Conservation (phyloP, 257 asterid genomes). For the Solanum tarijense region DNA sequence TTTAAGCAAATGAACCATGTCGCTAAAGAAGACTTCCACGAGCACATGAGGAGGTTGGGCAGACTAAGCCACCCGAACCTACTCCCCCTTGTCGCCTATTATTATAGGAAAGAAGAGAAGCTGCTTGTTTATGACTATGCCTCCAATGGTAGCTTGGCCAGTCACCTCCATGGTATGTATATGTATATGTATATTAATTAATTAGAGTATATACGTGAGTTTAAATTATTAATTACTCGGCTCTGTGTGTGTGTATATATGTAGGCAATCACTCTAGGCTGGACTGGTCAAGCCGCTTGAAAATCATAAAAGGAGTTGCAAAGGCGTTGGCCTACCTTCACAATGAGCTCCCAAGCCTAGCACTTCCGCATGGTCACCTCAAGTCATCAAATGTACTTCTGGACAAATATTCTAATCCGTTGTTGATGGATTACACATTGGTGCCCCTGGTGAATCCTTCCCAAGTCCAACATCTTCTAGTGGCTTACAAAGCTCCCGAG, state of each 20-base stretch:
- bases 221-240: background rate
- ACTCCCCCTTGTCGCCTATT: constrained; percentile 70
- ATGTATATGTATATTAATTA: background rate
- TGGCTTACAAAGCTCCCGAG: constrained; percentile 79
- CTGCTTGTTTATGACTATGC: constrained; percentile 54
- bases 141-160: constrained; percentile 61
- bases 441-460: constrained; percentile 58
- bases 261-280: constrained; percentile 58
- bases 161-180: constrained; percentile 53
- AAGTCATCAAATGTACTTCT: constrained; percentile 76
- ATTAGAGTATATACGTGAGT: background rate
- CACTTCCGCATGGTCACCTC: constrained; percentile 64
- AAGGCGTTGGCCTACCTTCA: constrained; percentile 62
- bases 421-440: constrained; percentile 74
- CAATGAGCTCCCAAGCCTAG: constrained; percentile 51
- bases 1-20: constrained; percentile 73
- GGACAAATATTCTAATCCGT: constrained; percentile 41
- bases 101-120: constrained; percentile 87
- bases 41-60: constrained; percentile 82
- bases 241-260: background rate
- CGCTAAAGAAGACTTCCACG: constrained; percentile 67
- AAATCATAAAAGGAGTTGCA: constrained; percentile 70
- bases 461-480: constrained; percentile 51
- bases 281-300: constrained; percentile 59
- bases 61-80: constrained; percentile 57